Percentiles rank a stretch among this genome's conserved stretches.
Evolutionary conservation across 192 early-diverging fungal genomes (phyloP).

Genomic region (Irineochytrium annulatum): DNA sequence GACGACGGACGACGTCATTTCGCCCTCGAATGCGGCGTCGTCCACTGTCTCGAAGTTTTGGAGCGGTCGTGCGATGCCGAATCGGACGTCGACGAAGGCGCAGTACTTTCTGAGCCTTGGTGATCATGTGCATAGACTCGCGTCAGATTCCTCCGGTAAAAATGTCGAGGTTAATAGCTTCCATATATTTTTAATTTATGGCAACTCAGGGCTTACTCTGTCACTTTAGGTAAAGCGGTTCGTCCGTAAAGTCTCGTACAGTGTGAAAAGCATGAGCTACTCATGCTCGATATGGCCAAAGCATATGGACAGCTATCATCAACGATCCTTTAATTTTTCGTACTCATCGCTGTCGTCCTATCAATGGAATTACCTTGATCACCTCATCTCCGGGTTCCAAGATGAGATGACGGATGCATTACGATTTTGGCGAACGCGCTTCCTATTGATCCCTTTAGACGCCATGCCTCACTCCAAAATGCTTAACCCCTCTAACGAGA

Average conservation of each 20-base stretch:
- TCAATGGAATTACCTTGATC: conserved; percentile 94
- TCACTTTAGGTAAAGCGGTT: no score
- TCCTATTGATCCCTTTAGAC: conserved; percentile 83
- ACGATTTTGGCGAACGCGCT: conserved; percentile 85
- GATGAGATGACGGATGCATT: conserved; percentile 72
- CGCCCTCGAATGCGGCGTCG: background rate
- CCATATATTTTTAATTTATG: no score
- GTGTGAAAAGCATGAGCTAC: conserved; percentile 59
- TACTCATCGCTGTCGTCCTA: conserved; percentile 76
- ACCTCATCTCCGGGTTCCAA: conserved; percentile 75
- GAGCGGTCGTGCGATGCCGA: conserved; percentile 3
- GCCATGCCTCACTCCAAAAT: conserved; percentile 49
- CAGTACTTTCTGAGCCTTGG: conserved; percentile 82
- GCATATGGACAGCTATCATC: conserved; percentile 56
- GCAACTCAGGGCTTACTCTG: no score
- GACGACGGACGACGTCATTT: conserved; percentile 5
- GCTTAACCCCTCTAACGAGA: conserved; percentile 51
- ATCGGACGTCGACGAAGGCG: conserved; percentile 22
- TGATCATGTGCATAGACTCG: conserved; percentile 81
- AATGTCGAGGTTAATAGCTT: conserved; percentile 90
- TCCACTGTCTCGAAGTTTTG: conserved; percentile 14
- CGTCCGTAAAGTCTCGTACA: conserved; percentile 62
- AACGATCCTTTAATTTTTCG: conserved; percentile 55
- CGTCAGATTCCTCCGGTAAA: conserved; percentile 57
- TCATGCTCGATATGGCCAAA: conserved; percentile 83